phyloP scores from a whole-genome alignment of 495 filamentous ascomycete species.

The Aspergillus mulundensis region DNA sequence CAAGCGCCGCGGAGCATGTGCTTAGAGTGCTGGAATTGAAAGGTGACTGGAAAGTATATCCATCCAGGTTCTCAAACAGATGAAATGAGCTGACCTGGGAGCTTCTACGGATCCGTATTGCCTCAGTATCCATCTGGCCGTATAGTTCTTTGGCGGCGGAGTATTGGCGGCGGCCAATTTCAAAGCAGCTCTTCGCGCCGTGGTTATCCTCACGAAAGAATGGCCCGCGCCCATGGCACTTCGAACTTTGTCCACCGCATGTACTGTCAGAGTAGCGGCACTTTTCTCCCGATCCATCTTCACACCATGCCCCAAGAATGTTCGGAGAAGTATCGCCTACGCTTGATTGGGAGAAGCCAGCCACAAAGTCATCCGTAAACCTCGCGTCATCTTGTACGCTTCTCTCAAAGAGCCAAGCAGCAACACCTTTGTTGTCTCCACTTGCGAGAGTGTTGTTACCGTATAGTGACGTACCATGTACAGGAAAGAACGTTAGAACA shows the following conservation, averaged over 20 bases:
- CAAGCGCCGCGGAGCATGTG: constrained; percentile 89
- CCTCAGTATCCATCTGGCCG: constrained; percentile 42
- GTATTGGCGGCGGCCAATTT: constrained; percentile 68
- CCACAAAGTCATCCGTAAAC: constrained; percentile 70
- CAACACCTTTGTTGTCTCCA: constrained; percentile 95
- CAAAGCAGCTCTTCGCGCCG: constrained; percentile 68
- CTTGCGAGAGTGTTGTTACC: constrained; percentile 90
- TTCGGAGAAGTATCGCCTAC: constrained; percentile 94
- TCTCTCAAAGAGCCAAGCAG: constrained; percentile 80
- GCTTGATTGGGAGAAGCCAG: constrained; percentile 91
- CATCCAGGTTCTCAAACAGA: constrained; percentile 69
- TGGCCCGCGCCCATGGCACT: constrained; percentile 83
- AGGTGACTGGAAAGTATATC: constrained; percentile 66
- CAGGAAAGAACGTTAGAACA: constrained; percentile 87
- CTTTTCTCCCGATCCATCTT: constrained; percentile 63
- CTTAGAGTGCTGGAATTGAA: constrained; percentile 65
- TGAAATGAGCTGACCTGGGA: constrained; percentile 67
- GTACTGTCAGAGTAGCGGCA: constrained; percentile 74
- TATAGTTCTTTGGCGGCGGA: constrained; percentile 60
- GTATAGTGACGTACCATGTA: constrained; percentile 88
- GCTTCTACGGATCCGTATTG: constrained; percentile 47
- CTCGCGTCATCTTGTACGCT: constrained; percentile 50
- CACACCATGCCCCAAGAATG: constrained; percentile 77
- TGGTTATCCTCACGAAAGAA: constrained; percentile 66
- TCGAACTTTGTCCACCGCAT: constrained; percentile 69